Conservation (phyloP, 2,329 filamentous ascomycete species). For the Fusarium miscanthi region DNA sequence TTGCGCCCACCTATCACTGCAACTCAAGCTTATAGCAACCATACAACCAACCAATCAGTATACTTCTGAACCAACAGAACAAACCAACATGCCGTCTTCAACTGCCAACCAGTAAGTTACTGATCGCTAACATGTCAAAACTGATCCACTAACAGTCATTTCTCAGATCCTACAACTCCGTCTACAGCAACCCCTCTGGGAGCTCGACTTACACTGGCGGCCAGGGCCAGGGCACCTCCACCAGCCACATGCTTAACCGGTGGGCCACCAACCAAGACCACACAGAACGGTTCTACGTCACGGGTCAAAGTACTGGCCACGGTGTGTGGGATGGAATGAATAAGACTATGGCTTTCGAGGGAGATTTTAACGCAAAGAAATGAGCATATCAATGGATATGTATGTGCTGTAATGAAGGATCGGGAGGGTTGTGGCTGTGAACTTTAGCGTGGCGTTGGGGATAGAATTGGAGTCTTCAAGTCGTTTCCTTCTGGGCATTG, state of each 20-base stretch:
- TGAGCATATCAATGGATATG: neutral
- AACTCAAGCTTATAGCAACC: neutral
- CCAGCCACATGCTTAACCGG: slow-evolving; percentile 1
- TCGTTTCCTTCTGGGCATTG: slow-evolving; percentile 1
- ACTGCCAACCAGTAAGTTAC: slow-evolving; percentile 21
- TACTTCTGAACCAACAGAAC: neutral
- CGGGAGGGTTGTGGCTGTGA: slow-evolving; percentile 8
- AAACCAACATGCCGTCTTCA: slow-evolving; percentile 25
- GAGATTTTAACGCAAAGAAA: neutral
- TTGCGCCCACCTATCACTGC: neutral
- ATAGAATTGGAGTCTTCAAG: slow-evolving; percentile 16
- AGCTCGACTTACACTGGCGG: slow-evolving; percentile 33
- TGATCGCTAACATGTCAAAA: neutral
- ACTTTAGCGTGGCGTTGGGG: slow-evolving; percentile 29
- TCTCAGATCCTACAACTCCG: slow-evolving; percentile 13
- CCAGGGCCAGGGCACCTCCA: slow-evolving; percentile 18
- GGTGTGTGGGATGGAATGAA: slow-evolving; percentile 13
- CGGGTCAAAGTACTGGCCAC: slow-evolving; percentile 27
- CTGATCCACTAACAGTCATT: neutral
- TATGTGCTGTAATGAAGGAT: neutral
- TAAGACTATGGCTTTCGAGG: slow-evolving; percentile 21
- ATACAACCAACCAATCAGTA: slow-evolving; percentile 2
- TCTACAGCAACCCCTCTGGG: slow-evolving; percentile 3
- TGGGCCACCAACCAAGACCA: slow-evolving; percentile 24
- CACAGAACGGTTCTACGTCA: slow-evolving; percentile 25